A percentile compares a stretch with the other conserved stretches of the same genome.
Conservation (phyloP, 164 flowering plant genomes). For the Kalanchoe fedtschenkoi region DNA sequence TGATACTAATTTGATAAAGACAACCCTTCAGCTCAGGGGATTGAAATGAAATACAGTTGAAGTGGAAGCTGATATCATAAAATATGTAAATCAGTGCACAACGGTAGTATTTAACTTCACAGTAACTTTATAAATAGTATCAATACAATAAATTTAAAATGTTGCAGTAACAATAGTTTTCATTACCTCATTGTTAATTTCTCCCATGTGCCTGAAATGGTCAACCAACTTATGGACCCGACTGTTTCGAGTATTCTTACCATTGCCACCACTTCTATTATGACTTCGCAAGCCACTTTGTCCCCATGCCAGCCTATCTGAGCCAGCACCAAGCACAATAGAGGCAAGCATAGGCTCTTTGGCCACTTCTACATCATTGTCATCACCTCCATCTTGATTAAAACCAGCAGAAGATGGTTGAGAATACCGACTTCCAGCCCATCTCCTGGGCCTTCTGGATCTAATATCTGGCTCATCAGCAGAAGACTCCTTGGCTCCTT, state of each 20-base stretch:
- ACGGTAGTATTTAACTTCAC: background rate
- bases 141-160: background rate
- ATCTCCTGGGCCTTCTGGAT: constrained; percentile 46
- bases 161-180: background rate
- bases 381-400: constrained; percentile 35
- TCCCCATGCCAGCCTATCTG: constrained; percentile 83
- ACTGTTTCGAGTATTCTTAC: constrained; percentile 29
- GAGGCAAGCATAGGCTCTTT: constrained; percentile 42
- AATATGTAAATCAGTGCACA: background rate
- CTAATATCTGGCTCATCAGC: constrained; percentile 37
- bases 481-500: constrained; percentile 63
- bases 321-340: constrained; percentile 36
- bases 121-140: background rate
- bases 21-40: background rate
- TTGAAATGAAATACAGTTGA: background rate
- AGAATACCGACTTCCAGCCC: constrained; percentile 26
- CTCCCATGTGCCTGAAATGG: constrained; percentile 40
- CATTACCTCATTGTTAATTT: constrained; percentile 24
- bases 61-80: background rate
- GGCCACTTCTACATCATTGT: constrained; percentile 46
- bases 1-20: background rate
- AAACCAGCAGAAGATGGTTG: constrained; percentile 35
- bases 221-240: constrained; percentile 51
- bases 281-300: constrained; percentile 69
- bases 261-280: constrained; percentile 39